Evolutionary conservation across 2,329 filamentous ascomycete genomes (phyloP).

Genomic region (Lachnellula cervina): DNA sequence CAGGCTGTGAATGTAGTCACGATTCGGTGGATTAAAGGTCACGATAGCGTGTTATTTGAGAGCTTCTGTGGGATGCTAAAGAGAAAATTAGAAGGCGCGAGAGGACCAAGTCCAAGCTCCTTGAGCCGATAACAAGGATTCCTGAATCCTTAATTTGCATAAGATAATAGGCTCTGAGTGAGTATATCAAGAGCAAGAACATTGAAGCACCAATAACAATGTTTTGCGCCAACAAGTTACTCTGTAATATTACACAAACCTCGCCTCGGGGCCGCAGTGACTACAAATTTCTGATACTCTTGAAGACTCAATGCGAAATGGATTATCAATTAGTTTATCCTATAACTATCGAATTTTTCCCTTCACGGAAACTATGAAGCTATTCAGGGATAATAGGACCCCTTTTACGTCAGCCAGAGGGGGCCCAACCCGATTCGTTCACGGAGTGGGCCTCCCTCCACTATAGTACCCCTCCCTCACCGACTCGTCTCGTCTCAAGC

Average conservation of each 20-base stretch:
- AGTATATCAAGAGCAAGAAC: too few species aligned
- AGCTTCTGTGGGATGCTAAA: conserved; percentile 82
- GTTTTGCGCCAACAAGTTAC: too few species aligned
- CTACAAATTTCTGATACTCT: too few species aligned
- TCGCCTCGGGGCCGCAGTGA: too few species aligned
- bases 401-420: background rate
- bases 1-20: conserved; percentile 42
- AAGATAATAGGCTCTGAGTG: too few species aligned
- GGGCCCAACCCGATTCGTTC: background rate
- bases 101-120: background rate
- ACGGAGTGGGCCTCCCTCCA: background rate
- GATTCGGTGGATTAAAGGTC: conserved; percentile 71
- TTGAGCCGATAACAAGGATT: background rate
- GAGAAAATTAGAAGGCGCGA: conserved; percentile 37
- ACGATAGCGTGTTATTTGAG: conserved; percentile 70
- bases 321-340: background rate
- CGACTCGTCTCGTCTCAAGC: background rate
- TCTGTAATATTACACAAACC: too few species aligned
- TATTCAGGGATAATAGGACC: background rate
- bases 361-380: background rate
- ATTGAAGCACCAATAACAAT: too few species aligned
- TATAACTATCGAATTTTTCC: background rate
- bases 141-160: background rate
- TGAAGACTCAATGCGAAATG: too few species aligned
- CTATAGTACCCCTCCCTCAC: background rate